These are phyloP conservation scores for Ciborinia camelliae DNA, from an alignment of 2,329 filamentous ascomycete species.

Conservation along the genomic window DNA sequence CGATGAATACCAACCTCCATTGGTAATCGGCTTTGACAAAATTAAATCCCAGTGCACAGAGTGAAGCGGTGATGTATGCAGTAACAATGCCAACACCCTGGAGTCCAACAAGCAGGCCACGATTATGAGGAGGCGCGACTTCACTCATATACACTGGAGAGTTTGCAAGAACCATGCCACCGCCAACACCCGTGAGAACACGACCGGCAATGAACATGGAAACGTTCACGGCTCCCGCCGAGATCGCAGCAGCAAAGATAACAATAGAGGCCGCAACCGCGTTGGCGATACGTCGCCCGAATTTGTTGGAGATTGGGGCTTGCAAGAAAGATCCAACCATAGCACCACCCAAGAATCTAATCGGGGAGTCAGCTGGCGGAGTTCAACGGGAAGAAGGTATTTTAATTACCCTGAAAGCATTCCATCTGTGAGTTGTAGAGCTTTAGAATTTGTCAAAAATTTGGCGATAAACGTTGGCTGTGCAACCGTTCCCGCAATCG, in stretches of 20 bases:
- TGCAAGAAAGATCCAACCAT: slow-evolving; percentile 10
- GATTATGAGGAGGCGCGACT: slow-evolving; percentile 33
- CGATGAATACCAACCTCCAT: slow-evolving; percentile 14
- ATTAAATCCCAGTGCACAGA: slow-evolving; percentile 9
- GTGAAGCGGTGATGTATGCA: slow-evolving; percentile 32
- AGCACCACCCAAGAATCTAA: slow-evolving; percentile 6
- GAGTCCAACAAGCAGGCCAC: slow-evolving; percentile 34
- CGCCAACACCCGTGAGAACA: slow-evolving; percentile 10
- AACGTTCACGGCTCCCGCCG: slow-evolving; percentile 24
- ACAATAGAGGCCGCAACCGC: slow-evolving; percentile 22
- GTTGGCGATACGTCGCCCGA: slow-evolving; percentile 13
- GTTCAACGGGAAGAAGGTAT: background rate
- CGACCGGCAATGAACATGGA: slow-evolving; percentile 12
- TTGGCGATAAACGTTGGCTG: slow-evolving; percentile 15
- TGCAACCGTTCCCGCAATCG: slow-evolving; percentile 10
- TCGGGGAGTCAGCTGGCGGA: background rate
- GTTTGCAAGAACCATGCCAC: slow-evolving; percentile 22
- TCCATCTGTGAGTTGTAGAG: slow-evolving; percentile 12
- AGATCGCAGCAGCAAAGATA: slow-evolving; percentile 25
- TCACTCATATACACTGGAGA: slow-evolving; percentile 32
- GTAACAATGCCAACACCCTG: slow-evolving; percentile 37
- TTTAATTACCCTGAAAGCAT: slow-evolving; percentile 11
- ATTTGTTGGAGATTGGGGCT: slow-evolving; percentile 13
- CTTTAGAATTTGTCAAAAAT: slow-evolving; percentile 6
- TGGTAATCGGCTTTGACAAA: slow-evolving; percentile 5